Evolutionary conservation across 2,329 filamentous ascomycete genomes (phyloP).

Genomic region (Fusarium sp.): DNA sequence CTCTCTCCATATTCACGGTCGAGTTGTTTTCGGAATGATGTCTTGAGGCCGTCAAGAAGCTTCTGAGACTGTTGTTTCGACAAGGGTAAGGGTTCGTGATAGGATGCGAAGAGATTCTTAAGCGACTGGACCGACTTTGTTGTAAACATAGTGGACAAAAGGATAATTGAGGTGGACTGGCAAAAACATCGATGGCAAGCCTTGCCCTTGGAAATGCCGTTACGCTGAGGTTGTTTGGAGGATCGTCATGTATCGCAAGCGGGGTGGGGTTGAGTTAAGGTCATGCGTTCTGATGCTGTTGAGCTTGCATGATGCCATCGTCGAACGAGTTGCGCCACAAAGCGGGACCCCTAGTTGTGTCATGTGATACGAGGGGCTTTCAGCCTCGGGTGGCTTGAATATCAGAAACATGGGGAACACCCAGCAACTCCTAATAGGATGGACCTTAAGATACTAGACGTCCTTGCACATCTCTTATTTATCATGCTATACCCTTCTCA

Average conservation of each 20-base stretch:
- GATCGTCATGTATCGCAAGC: constrained; percentile 15
- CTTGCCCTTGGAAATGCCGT: constrained; percentile 7
- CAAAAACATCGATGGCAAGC: constrained; percentile 29
- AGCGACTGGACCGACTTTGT: constrained; percentile 56
- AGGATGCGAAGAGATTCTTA: constrained; percentile 57
- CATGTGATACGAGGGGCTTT: constrained; percentile 44
- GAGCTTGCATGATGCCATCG: constrained; percentile 47
- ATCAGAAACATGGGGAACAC: constrained; percentile 6
- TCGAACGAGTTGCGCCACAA: constrained; percentile 42
- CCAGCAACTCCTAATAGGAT: neutral
- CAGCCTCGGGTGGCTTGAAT: constrained; percentile 35
- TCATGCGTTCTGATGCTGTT: constrained; percentile 24
- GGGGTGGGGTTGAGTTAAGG: constrained; percentile 12
- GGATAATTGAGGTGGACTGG: constrained; percentile 53
- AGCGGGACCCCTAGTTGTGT: constrained; percentile 35
- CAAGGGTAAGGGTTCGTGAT: constrained; percentile 67
- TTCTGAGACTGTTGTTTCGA: constrained; percentile 65
- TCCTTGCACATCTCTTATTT: neutral
- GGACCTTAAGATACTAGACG: neutral
- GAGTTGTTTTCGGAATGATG: constrained; percentile 70
- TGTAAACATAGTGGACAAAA: constrained; percentile 52
- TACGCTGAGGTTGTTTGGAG: neutral
- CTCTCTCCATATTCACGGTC: constrained; percentile 68
- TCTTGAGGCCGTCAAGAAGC: constrained; percentile 68
- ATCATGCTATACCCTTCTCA: constrained; percentile 1